Percentiles rank a stretch among this genome's conserved stretches.
Evolutionary conservation across 257 asterid species (phyloP).

Genomic region (Solanum etuberosum): DNA sequence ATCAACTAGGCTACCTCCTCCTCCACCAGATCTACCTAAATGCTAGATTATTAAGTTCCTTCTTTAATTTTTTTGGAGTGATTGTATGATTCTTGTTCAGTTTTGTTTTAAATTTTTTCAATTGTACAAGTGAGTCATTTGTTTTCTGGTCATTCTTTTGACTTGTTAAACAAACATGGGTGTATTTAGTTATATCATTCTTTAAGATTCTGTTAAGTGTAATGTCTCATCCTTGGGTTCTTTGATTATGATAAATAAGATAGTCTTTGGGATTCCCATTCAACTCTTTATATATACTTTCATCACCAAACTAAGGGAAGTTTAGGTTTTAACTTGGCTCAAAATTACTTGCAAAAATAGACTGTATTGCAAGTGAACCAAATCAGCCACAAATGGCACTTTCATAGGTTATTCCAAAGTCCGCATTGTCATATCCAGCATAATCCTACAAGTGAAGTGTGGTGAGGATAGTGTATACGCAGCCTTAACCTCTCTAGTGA

Average conservation of each 20-base stretch:
- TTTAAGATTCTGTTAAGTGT: neutral
- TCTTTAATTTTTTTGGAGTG: neutral
- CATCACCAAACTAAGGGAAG: no score
- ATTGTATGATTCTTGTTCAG: neutral
- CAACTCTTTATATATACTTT: neutral
- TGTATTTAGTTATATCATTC: neutral
- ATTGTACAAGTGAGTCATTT: neutral
- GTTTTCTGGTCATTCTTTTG: neutral
- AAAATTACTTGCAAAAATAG: neutral
- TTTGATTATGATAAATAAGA: neutral
- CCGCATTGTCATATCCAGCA: neutral
- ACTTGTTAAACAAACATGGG: neutral
- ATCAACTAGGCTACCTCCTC: constrained; percentile 25
- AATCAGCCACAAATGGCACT: neutral
- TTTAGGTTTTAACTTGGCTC: neutral
- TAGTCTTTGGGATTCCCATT: neutral
- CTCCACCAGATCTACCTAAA: constrained; percentile 31
- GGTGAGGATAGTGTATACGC: neutral
- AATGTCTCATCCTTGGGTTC: neutral
- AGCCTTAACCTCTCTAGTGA: neutral
- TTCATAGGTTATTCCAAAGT: neutral
- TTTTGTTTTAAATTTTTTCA: neutral
- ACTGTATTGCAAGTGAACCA: neutral
- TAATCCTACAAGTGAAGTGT: neutral
- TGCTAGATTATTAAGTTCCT: constrained; percentile 6